These are phyloP conservation scores for Monascus purpureus DNA, from an alignment of 495 filamentous ascomycete species.

Conservation along the genomic window DNA sequence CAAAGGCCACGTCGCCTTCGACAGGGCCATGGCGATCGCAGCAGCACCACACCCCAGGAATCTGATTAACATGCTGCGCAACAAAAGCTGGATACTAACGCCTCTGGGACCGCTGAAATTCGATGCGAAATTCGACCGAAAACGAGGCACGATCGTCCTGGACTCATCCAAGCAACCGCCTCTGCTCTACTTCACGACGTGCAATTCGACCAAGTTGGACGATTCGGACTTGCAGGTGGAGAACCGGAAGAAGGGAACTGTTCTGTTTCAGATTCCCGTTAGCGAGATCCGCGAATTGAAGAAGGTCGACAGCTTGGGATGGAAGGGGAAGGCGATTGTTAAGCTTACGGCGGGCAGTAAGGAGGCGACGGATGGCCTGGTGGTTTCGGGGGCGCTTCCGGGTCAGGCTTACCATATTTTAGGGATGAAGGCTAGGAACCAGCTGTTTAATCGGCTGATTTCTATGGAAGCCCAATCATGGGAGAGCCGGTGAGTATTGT, in stretches of 20 bases:
- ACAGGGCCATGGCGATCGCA: conserved; percentile 49
- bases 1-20: conserved; percentile 52
- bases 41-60: conserved; percentile 57
- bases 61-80: conserved; percentile 53
- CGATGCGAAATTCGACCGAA: conserved; percentile 53
- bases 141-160: conserved; percentile 59
- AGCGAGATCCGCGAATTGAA: conserved; percentile 53
- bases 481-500: conserved; percentile 64
- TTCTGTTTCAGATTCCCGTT: conserved; percentile 36
- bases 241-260: conserved; percentile 25
- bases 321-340: conserved; percentile 80
- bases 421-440: conserved; percentile 59
- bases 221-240: conserved; percentile 21
- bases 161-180: conserved; percentile 38
- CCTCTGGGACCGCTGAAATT: conserved; percentile 61
- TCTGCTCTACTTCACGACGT: conserved; percentile 32
- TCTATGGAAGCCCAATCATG: conserved; percentile 79
- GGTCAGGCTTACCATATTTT: conserved; percentile 49
- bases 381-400: conserved; percentile 41
- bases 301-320: conserved; percentile 75
- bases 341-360: conserved; percentile 59
- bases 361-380: conserved; percentile 66
- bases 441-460: conserved; percentile 74
- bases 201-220: conserved; percentile 12
- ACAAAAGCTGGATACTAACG: conserved; percentile 19